A percentile compares a stretch with the other conserved stretches of the same genome.
Conservation (phyloP, 78 protist genomes). For the Dictyostelium purpureum region DNA sequence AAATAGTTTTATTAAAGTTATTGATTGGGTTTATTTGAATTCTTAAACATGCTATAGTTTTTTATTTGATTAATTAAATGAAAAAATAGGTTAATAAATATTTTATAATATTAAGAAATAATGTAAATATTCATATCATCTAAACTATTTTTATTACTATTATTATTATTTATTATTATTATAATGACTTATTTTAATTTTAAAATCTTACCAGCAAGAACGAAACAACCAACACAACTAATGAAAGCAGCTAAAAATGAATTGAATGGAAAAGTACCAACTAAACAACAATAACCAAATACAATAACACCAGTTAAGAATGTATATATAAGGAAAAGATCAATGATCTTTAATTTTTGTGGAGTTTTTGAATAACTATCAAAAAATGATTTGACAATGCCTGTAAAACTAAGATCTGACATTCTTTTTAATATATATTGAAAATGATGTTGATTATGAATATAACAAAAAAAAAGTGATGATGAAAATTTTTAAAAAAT, state of each 20-base stretch:
- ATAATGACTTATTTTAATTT: neutral
- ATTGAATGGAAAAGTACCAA: slow-evolving; percentile 91
- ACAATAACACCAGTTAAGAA: slow-evolving; percentile 79
- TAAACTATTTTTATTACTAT: neutral
- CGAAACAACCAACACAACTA: slow-evolving; percentile 82
- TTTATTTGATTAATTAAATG: neutral
- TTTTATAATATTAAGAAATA: neutral
- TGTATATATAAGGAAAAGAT: slow-evolving; percentile 69
- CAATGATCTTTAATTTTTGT: slow-evolving; percentile 73
- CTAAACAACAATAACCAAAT: slow-evolving; percentile 82
- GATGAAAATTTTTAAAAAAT: too few relatives aligned
- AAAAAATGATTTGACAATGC: slow-evolving; percentile 12
- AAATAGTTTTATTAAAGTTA: slow-evolving; percentile 20
- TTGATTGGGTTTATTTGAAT: slow-evolving; percentile 76
- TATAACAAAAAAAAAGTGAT: too few relatives aligned
- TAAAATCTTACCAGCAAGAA: slow-evolving; percentile 71
- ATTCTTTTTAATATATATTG: too few relatives aligned
- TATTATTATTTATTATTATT: neutral
- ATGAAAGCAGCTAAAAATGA: slow-evolving; percentile 88
- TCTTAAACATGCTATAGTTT: slow-evolving; percentile 75
- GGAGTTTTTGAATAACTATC: slow-evolving; percentile 73
- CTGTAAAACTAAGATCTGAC: neutral
- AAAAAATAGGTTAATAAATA: neutral
- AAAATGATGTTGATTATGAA: too few relatives aligned
- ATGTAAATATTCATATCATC: neutral